Evolutionary conservation across 1,284 basidiomycete genomes (phyloP).

Genomic region (Tilletia indica): DNA sequence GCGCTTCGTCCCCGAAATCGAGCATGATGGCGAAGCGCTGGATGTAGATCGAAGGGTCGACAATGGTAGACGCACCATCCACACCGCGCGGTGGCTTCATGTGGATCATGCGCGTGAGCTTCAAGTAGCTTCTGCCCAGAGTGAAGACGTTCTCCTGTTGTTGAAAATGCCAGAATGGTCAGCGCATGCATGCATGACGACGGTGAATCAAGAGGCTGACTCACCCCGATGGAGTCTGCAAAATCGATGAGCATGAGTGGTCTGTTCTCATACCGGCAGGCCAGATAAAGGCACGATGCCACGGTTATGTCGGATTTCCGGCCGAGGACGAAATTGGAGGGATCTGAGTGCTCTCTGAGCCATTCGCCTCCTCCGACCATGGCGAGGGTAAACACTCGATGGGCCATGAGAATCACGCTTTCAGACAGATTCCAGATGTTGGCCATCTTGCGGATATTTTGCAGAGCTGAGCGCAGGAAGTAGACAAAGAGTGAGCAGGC

Average conservation of each 20-base stretch:
- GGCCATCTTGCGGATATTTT: constrained; percentile 66
- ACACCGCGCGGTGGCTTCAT: constrained; percentile 58
- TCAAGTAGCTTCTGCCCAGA: constrained; percentile 91
- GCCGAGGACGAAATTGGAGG: constrained; percentile 61
- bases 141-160: constrained; percentile 86
- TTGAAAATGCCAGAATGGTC: constrained; percentile 2
- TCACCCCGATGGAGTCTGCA: constrained; percentile 56
- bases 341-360: constrained; percentile 40
- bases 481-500: constrained; percentile 9
- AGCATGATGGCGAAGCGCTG: constrained; percentile 93
- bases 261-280: constrained; percentile 81
- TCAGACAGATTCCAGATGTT: constrained; percentile 11
- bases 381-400: constrained; percentile 86
- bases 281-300: constrained; percentile 91
- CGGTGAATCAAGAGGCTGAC: constrained; percentile 11
- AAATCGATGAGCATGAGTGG: constrained; percentile 99
- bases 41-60: constrained; percentile 97
- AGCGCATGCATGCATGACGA: constrained; percentile 21
- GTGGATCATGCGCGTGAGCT: constrained; percentile 84
- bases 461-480: constrained; percentile 64
- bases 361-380: constrained; percentile 58
- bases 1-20: constrained; percentile 91
- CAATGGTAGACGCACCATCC: constrained; percentile 67
- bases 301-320: constrained; percentile 88
- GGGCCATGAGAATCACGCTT: constrained; percentile 64